Conservation (phyloP, 441 rosid genomes). For the Geranium incanum region DNA sequence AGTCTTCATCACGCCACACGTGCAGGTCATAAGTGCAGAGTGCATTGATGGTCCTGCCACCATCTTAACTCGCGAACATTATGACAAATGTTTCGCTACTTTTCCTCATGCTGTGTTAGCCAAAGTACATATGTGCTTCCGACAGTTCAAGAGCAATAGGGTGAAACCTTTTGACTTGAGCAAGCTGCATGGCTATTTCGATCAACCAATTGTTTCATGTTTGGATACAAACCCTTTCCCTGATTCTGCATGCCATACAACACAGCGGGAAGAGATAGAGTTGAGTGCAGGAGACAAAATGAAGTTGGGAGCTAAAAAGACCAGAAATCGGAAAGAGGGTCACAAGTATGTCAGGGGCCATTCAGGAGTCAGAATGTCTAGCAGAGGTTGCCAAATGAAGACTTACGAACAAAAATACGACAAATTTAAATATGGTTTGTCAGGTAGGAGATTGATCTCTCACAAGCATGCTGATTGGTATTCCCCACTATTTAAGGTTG, state of each 20-base stretch:
- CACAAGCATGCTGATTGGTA: constrained; percentile 41
- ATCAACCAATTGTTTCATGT: constrained; percentile 69
- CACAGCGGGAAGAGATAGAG: constrained; percentile 48
- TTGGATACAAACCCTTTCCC: constrained; percentile 42
- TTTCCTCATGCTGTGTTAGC: constrained; percentile 55
- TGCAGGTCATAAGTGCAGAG: constrained; percentile 93
- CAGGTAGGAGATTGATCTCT: constrained; percentile 44
- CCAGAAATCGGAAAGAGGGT: constrained; percentile 37
- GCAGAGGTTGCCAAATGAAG: constrained; percentile 23
- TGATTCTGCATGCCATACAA: constrained; percentile 32
- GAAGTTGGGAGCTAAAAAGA: constrained; percentile 56
- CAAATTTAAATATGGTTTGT: constrained; percentile 41
- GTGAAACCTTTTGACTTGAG: constrained; percentile 71
- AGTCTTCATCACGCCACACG: constrained; percentile 82
- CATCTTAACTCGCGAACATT: constrained; percentile 73
- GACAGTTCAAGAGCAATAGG: constrained; percentile 75
- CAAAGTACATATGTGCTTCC: constrained; percentile 65
- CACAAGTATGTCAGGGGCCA: constrained; percentile 33
- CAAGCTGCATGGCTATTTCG: constrained; percentile 75
- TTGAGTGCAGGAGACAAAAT: constrained; percentile 41
- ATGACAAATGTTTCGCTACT: constrained; percentile 50
- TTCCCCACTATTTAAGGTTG: constrained; percentile 37
- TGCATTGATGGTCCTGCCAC: constrained; percentile 88
- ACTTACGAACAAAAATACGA: constrained; percentile 34
- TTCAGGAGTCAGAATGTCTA: constrained; percentile 27